Conservation (phyloP, 306 rosid genomes). For the Inga leiocalycina region DNA sequence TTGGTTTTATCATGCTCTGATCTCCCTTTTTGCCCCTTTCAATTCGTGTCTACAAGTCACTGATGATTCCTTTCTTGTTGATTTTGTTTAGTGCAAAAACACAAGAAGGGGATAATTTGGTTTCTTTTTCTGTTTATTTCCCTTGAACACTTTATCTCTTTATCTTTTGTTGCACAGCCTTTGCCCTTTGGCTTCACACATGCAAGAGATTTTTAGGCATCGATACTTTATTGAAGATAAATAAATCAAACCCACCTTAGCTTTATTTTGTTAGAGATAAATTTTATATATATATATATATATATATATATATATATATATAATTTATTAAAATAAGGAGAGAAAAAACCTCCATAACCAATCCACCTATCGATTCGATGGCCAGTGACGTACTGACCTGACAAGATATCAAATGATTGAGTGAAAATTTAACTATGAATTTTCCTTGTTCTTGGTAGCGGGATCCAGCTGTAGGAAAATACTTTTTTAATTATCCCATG, state of each 20-base stretch:
- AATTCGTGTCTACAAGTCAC: constrained; percentile 1
- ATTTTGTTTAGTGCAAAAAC: constrained; percentile 14
- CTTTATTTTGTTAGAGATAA: background rate
- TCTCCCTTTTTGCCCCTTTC: constrained; percentile 13
- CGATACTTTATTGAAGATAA: background rate
- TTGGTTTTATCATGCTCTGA: constrained; percentile 7
- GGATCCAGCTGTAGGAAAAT: background rate
- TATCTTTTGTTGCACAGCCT: background rate
- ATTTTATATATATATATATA: background rate
- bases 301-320: too few species aligned
- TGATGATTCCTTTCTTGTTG: constrained; percentile 8
- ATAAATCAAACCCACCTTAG: background rate
- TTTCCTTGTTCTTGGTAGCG: background rate
- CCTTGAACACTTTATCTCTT: background rate
- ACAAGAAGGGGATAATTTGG: background rate
- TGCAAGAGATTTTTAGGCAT: background rate
- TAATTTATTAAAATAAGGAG: too few species aligned
- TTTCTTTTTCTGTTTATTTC: background rate
- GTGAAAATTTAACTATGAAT: background rate
- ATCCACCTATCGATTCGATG: background rate
- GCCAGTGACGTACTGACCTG: background rate
- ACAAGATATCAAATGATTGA: background rate
- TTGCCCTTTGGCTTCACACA: background rate
- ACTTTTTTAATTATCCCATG: background rate
- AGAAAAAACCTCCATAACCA: background rate